Evolutionary conservation across 441 rosid genomes (phyloP).

Genomic region (Adansonia rubrostipa): DNA sequence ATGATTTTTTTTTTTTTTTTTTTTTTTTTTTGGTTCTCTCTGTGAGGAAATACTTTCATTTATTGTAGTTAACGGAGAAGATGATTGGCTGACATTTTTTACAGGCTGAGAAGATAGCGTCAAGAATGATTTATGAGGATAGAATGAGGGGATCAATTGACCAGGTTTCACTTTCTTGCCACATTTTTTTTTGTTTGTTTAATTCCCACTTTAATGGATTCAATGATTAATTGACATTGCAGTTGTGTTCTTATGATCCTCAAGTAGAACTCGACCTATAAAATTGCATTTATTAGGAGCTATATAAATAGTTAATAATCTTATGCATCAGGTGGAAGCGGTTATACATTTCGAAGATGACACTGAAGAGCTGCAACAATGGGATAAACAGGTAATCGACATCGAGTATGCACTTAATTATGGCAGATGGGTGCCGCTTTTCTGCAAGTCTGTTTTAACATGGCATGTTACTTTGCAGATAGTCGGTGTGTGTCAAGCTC

Average conservation of each 20-base stretch:
- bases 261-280: neutral
- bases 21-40: neutral
- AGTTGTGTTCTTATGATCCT: neutral
- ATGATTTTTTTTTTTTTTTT: neutral
- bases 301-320: neutral
- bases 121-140: slow-evolving; percentile 95
- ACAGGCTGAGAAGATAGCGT: slow-evolving; percentile 99
- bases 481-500: slow-evolving; percentile 90
- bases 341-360: slow-evolving; percentile 98
- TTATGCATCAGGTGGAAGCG: slow-evolving; percentile 76
- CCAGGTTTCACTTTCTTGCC: slow-evolving; percentile 60
- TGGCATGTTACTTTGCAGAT: slow-evolving; percentile 52
- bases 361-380: slow-evolving; percentile 91
- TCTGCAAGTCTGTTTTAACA: neutral
- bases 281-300: no score
- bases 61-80: slow-evolving; percentile 4
- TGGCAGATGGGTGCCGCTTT: neutral
- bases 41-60: neutral
- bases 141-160: slow-evolving; percentile 99
- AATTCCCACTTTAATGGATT: neutral
- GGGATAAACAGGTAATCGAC: slow-evolving; percentile 95
- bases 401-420: neutral
- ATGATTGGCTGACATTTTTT: slow-evolving; percentile 21
- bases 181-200: no score
- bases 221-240: neutral